Evolutionary conservation across 768 basidiomycete genomes (phyloP), one percentile per base, ranked within the genome.

Genomic region (Crepidotus variabilis): DNA sequence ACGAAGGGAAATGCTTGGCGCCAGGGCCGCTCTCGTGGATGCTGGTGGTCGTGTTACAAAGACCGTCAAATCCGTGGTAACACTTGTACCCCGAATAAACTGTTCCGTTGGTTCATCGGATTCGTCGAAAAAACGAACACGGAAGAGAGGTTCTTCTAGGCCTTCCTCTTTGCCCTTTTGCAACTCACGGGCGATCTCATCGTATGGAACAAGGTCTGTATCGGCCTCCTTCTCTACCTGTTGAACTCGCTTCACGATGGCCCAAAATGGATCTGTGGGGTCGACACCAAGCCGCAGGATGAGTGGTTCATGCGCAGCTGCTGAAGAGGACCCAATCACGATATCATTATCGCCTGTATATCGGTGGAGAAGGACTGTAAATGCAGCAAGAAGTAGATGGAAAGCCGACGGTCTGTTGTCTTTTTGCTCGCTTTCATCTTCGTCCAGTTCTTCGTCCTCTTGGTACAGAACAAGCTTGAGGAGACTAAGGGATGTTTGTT

Each of bases 311-410:
- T 82, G 81, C 6, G 84, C 82, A 5, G 81, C 75, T 1, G 90
- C 84, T 22, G 92, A 88, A 14, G 93, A 94, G 2, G 91, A 92
- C 34, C 90, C 94, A 65, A 99, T 88, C 56, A 97, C 81, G 59
- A 99, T 79, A 64, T 97, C 94, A 23, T 87, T 94, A 68, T 99
- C 97, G 39, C 92, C 95, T 0, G 97, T 98, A 73, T 94, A 97
- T 43, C 96, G 81, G 73, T 98, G 94, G 11, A 99, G 76, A 50
- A 98, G 78, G 20, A 96, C 88, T 10, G 85, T 81, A 72, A 99
- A 97, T 0, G 96, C 88, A n/a, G 97, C 84, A 45, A 98, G 79
- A 47, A 98, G 83, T 22, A 98, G 78, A 65, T 98, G 94, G 68
- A 95, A 98, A 0, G 90, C 88, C 2, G 95, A 91, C 2, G 94